Percentiles rank a stretch among this genome's conserved stretches.
Conservation (phyloP, 331 rosid genomes). For the Spiraea crenata region DNA sequence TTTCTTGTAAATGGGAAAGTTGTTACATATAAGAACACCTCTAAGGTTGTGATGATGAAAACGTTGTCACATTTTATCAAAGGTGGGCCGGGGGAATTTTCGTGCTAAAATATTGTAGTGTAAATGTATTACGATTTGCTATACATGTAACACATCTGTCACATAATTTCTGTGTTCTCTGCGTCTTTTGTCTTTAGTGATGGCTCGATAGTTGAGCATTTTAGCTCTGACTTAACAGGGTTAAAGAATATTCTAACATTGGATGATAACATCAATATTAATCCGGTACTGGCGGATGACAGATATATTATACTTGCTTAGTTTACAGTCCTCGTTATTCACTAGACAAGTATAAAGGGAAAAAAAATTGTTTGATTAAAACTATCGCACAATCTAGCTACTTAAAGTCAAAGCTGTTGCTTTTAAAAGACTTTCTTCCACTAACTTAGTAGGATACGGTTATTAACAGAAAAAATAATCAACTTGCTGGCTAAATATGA, state of each 20-base stretch:
- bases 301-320: background rate
- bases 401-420: background rate
- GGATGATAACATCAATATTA: background rate
- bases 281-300: background rate
- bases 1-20: too few relatives aligned
- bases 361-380: background rate
- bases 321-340: conserved; percentile 7
- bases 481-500: background rate
- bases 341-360: background rate
- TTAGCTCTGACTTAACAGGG: background rate
- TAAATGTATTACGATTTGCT: too few relatives aligned
- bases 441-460: background rate
- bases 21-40: too few relatives aligned
- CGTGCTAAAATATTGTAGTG: too few relatives aligned
- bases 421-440: background rate
- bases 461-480: conserved; percentile 6
- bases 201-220: background rate
- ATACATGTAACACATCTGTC: background rate
- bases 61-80: too few relatives aligned
- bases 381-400: conserved; percentile 1
- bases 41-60: too few relatives aligned
- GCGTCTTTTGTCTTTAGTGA: background rate
- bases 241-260: background rate
- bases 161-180: background rate
- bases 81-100: too few relatives aligned